phyloP scores from a whole-genome alignment of 139 green algal species.

The Zygnema cylindricum region DNA sequence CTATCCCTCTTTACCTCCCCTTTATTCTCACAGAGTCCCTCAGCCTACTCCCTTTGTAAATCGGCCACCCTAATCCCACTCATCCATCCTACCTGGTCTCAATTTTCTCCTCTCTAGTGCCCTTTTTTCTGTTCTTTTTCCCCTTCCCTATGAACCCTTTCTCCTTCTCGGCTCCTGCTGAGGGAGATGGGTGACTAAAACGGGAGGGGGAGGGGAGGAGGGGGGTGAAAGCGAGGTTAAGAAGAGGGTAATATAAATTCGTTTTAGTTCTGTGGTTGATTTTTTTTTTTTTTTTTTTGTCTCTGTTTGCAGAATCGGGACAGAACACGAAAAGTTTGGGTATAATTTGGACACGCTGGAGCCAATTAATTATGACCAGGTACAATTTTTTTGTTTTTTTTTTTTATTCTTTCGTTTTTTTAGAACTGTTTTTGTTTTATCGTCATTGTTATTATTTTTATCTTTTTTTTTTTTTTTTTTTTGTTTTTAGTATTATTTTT shows the following conservation, averaged over 20 bases:
- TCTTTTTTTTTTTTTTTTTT: too few relatives aligned
- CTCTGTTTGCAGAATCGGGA: slow-evolving; percentile 84
- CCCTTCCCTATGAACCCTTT: background rate
- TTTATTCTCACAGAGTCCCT: background rate
- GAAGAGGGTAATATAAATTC: background rate
- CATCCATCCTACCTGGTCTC: background rate
- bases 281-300: background rate
- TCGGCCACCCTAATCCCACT: background rate
- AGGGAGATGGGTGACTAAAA: background rate
- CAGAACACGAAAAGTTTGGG: slow-evolving; percentile 98
- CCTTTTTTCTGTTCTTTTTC: background rate
- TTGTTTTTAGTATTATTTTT: too few relatives aligned
- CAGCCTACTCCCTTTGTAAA: background rate
- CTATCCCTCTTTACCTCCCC: slow-evolving; percentile 2
- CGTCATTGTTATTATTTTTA: too few relatives aligned
- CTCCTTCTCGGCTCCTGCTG: background rate
- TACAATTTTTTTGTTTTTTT: too few relatives aligned
- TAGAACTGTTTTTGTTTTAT: too few relatives aligned
- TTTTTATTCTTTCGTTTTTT: too few relatives aligned
- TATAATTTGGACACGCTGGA: slow-evolving; percentile 71
- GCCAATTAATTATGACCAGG: too few relatives aligned
- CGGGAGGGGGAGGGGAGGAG: background rate
- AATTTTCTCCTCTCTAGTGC: background rate
- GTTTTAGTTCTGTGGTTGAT: background rate
- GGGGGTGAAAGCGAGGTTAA: background rate